Evolutionary conservation across 164 flowering plant species (phyloP).

Genomic region (Vitis amurensis): DNA sequence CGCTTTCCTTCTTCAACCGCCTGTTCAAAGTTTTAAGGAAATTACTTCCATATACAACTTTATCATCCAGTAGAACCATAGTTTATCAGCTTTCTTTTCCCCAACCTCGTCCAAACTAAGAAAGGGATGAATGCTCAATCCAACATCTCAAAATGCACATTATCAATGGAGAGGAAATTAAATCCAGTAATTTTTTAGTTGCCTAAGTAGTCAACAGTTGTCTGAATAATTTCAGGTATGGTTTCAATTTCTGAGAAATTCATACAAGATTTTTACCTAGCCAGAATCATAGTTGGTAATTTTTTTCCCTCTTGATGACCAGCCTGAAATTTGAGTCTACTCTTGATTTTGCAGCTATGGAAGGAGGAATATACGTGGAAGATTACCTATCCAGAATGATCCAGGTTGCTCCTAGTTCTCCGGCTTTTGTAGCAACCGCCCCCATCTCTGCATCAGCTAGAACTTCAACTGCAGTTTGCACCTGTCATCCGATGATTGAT

Average conservation of each 20-base stretch:
- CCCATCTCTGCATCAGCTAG: constrained; percentile 20
- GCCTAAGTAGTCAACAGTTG: background rate
- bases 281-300: no score
- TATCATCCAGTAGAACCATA: background rate
- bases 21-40: constrained; percentile 14
- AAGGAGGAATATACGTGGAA: background rate
- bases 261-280: no score
- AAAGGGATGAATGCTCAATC: background rate
- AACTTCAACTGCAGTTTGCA: constrained; percentile 27
- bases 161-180: no score
- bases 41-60: background rate
- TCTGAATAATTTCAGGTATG: background rate
- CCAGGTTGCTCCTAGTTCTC: constrained; percentile 40
- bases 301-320: background rate
- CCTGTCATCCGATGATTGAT: constrained; percentile 18
- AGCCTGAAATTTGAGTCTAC: background rate
- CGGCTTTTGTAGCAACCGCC: constrained; percentile 26
- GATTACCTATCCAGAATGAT: constrained; percentile 37
- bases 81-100: no score
- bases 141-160: no score
- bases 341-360: background rate
- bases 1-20: constrained; percentile 32
- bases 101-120: background rate
- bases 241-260: background rate
- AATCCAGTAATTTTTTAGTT: no score